Conservation (phyloP, 768 basidiomycete genomes). For the Coprinopsis sp. region DNA sequence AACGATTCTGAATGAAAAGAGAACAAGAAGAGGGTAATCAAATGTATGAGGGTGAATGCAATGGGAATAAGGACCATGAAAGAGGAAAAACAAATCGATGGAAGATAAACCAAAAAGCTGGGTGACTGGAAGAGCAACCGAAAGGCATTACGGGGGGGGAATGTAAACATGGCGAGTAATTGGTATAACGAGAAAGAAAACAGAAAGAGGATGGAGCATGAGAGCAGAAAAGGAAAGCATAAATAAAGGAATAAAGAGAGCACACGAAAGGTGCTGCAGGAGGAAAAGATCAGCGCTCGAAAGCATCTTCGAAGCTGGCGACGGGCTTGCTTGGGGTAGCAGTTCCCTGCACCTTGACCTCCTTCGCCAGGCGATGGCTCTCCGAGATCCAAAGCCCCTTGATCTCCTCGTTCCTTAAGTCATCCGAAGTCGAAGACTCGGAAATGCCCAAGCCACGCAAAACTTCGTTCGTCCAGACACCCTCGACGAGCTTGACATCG, state of each 20-base stretch:
- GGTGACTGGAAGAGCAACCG: not conserved
- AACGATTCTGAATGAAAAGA: not conserved
- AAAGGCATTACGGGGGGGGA: not conserved
- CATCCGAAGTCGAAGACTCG: conserved; percentile 18
- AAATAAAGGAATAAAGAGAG: conserved; percentile 3
- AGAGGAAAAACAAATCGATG: not conserved
- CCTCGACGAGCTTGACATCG: conserved; percentile 56
- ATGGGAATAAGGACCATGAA: not conserved
- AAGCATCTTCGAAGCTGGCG: conserved; percentile 14
- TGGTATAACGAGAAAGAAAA: conserved; percentile 2
- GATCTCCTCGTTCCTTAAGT: conserved; percentile 42
- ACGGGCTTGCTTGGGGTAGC: conserved; percentile 4
- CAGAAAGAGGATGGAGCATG: conserved; percentile 1
- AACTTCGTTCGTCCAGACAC: conserved; percentile 63
- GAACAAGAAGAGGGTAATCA: not conserved
- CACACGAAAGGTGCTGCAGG: not conserved
- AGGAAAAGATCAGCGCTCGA: conserved; percentile 7
- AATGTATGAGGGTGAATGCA: conserved; percentile 1
- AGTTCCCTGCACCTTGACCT: conserved; percentile 10
- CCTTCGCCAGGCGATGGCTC: conserved; percentile 9
- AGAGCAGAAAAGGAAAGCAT: conserved; percentile 9
- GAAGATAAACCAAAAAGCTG: not conserved
- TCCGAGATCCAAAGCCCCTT: conserved; percentile 15
- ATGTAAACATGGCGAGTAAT: conserved; percentile 5
- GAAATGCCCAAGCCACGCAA: conserved; percentile 63